phyloP scores from a whole-genome alignment of 1,284 basidiomycete species.

The Ustilago tritici region DNA sequence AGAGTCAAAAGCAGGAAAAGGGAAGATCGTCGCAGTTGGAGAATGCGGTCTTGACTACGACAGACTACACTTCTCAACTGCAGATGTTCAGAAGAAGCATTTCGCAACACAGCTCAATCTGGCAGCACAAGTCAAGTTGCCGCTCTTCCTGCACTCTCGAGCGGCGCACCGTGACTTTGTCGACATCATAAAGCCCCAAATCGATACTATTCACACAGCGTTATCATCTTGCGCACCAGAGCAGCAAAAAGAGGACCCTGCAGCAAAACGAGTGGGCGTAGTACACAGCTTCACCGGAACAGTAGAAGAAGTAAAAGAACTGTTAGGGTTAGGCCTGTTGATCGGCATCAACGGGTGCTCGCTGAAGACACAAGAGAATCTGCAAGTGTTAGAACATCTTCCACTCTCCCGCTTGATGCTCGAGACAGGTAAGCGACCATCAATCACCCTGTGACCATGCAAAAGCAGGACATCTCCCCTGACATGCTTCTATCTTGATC shows the following conservation, averaged over 20 bases:
- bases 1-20: not conserved
- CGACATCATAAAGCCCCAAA: conserved; percentile 72
- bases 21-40: conserved; percentile 76
- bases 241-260: conserved; percentile 14
- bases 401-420: conserved; percentile 79
- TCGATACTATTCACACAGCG: conserved; percentile 23
- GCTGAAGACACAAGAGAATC: conserved; percentile 81
- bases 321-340: conserved; percentile 72
- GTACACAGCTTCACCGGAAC: conserved; percentile 89
- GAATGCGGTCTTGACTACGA: conserved; percentile 93
- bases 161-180: conserved; percentile 77
- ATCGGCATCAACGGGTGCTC: conserved; percentile 86
- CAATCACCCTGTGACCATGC: too few species aligned
- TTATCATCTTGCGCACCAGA: not conserved
- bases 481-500: not conserved
- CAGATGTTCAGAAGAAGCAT: conserved; percentile 77
- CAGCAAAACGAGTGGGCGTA: conserved; percentile 71
- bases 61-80: conserved; percentile 78
- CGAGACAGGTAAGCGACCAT: conserved; percentile 76
- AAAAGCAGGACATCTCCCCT: not conserved
- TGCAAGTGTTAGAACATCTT: conserved; percentile 76
- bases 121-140: conserved; percentile 80
- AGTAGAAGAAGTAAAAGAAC: conserved; percentile 77
- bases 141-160: conserved; percentile 86
- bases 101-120: conserved; percentile 81